Base-by-base conservation (phyloP, 441 rosid genomes). In the Gossypium gossypioides region DNA sequence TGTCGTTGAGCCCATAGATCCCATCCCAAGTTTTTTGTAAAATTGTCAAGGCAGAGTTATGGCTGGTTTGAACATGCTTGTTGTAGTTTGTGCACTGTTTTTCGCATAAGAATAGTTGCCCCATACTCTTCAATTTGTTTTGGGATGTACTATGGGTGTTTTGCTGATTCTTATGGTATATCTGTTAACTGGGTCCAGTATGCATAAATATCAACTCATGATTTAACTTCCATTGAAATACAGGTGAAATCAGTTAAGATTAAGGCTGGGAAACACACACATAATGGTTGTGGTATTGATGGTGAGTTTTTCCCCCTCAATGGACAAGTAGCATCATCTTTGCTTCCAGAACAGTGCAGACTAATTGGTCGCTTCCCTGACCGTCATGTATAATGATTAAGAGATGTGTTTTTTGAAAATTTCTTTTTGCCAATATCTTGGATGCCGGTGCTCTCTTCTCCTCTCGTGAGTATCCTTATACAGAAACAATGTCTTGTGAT, bases 281-380 rank as follows among this genome's bases (percentile, higher is more conserved):
- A 89, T 74, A 89, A 81, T 76, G 88, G 93, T 69, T 92, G 97
- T 68, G 98, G 99, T 57, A 92, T 95, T 74, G 98, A 95, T 50
- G 99, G 99, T 37, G 99, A 95, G 83, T 78, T 91, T 73, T 95
- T 95, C 67, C 84, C 88, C 16, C 90, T 95, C 59, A 84, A 91
- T 32, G 99, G 98, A 51, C 91, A 88, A 83, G 95, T 88, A 67
- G 67, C 86, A 65, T 91, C 98, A 3, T 86, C 86, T 3, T 77
- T 95, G 86, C 86, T 92, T 54, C 99, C 98, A 0, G 99, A 95
- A 72, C 99, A 95, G 63, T 95, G 99, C 90, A 80, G 93, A 77
- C 85, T 94, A 46, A 94, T 94, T 61, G 98, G 98, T 71, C 89
- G 84, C 13, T 76, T 78, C 78, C 88, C 81, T 2, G 76, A 74